Evolutionary conservation across 1,284 basidiomycete genomes (phyloP).

Genomic region (Ganoderma multipileum): DNA sequence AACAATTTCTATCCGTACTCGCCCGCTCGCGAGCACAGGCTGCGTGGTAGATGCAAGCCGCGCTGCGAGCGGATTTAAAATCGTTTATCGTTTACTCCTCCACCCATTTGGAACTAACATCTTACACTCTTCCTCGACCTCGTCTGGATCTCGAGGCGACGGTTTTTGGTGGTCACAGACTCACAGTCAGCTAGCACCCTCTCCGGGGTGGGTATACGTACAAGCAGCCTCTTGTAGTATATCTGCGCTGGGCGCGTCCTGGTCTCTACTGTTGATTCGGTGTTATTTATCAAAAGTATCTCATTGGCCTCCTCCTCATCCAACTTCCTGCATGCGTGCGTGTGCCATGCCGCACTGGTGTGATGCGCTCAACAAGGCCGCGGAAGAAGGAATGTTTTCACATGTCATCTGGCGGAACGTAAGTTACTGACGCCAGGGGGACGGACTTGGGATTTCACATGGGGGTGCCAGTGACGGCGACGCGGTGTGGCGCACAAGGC

Average conservation of each 20-base stretch:
- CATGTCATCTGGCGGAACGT: background rate
- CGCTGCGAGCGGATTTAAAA: constrained; percentile 11
- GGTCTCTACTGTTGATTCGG: constrained; percentile 16
- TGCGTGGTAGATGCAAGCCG: constrained; percentile 16
- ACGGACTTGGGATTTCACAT: constrained; percentile 16
- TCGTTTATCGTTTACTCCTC: constrained; percentile 6
- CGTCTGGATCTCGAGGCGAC: background rate
- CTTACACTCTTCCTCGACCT: constrained; percentile 7
- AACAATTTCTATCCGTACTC: constrained; percentile 16
- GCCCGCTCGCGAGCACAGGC: constrained; percentile 15
- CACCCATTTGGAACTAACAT: background rate
- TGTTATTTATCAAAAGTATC: constrained; percentile 28
- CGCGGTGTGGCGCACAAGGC: background rate
- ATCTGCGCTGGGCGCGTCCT: constrained; percentile 36
- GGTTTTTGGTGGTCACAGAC: constrained; percentile 23
- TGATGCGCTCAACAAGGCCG: background rate
- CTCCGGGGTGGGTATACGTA: constrained; percentile 34
- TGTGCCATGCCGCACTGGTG: too few relatives aligned
- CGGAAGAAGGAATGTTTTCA: background rate
- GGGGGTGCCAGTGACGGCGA: background rate
- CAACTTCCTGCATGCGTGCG: background rate
- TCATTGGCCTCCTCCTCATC: constrained; percentile 10
- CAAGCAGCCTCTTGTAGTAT: constrained; percentile 31
- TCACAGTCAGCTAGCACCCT: constrained; percentile 22
- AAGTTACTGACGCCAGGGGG: background rate